Conservation (phyloP, 495 filamentous ascomycete genomes). For the Hypoxylon rickii region DNA sequence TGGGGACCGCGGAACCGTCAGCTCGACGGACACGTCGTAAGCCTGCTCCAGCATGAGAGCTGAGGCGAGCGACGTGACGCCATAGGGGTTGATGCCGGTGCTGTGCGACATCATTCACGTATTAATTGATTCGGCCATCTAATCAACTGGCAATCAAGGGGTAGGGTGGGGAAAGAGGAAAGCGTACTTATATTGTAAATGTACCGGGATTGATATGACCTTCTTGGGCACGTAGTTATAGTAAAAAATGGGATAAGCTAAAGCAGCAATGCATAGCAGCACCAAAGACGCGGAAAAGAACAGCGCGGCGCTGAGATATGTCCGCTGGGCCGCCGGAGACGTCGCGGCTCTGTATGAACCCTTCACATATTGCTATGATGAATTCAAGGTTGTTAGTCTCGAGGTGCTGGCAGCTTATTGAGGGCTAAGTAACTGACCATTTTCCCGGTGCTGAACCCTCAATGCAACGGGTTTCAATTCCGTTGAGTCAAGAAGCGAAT, state of each 20-base stretch:
- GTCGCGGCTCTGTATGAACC: slow-evolving; percentile 57
- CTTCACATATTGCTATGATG: slow-evolving; percentile 31
- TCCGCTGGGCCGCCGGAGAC: slow-evolving; percentile 68
- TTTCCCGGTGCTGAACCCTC: no score
- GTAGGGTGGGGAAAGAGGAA: background rate
- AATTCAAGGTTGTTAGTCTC: background rate
- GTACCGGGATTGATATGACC: slow-evolving; percentile 63
- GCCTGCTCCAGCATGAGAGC: slow-evolving; percentile 57
- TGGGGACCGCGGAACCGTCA: slow-evolving; percentile 64
- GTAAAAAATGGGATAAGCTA: slow-evolving; percentile 81
- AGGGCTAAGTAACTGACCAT: slow-evolving; percentile 23
- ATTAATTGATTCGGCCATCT: slow-evolving; percentile 5
- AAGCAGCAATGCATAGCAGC: slow-evolving; percentile 64
- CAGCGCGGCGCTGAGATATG: slow-evolving; percentile 73
- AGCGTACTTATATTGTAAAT: slow-evolving; percentile 79
- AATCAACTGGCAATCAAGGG: background rate
- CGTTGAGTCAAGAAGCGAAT: background rate
- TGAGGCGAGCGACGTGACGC: slow-evolving; percentile 48
- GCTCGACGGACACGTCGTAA: slow-evolving; percentile 66
- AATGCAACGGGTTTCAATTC: no score
- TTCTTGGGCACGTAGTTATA: slow-evolving; percentile 78
- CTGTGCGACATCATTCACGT: slow-evolving; percentile 18
- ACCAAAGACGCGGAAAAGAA: slow-evolving; percentile 60
- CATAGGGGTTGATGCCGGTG: slow-evolving; percentile 57
- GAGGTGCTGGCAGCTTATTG: no score